Evolutionary conservation across 2,329 filamentous ascomycete species (phyloP).

Genomic region (Nigrospora osmanthi): DNA sequence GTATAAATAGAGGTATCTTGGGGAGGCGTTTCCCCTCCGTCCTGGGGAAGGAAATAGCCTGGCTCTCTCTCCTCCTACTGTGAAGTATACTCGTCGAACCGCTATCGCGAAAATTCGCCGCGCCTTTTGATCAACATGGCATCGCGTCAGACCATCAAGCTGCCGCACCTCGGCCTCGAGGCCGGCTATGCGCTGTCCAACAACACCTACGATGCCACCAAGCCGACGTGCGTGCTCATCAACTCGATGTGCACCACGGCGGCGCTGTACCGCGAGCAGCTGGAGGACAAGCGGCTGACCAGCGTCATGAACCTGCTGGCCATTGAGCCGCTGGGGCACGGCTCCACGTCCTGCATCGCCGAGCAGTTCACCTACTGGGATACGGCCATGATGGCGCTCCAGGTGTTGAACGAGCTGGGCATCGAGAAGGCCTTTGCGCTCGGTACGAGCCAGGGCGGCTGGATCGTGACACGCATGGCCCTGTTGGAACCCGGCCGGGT

Average conservation of each 20-base stretch:
- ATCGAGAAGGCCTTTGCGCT: conserved; percentile 39
- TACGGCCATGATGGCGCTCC: conserved; percentile 42
- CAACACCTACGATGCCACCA: conserved; percentile 35
- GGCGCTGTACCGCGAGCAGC: conserved; percentile 36
- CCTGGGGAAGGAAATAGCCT: too few species aligned
- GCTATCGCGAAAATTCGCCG: too few species aligned
- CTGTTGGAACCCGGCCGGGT: conserved; percentile 40
- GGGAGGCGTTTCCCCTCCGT: too few species aligned
- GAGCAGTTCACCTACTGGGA: conserved; percentile 51
- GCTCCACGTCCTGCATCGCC: conserved; percentile 29
- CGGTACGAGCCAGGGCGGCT: conserved; percentile 45
- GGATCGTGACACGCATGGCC: conserved; percentile 42
- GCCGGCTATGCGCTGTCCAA: conserved; percentile 35
- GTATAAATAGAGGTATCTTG: too few species aligned
- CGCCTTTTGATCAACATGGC: conserved; percentile 10
- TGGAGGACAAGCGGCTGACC: conserved; percentile 29
- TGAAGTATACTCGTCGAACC: too few species aligned
- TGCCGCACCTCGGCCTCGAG: conserved; percentile 39
- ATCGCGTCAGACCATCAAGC: conserved; percentile 31
- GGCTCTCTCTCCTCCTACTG: too few species aligned
- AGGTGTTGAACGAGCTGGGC: conserved; percentile 44
- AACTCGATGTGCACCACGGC: conserved; percentile 44
- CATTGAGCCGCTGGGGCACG: conserved; percentile 45
- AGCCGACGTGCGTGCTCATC: conserved; percentile 43
- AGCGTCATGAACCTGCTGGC: conserved; percentile 39